Evolutionary conservation across 2,329 filamentous ascomycete genomes (phyloP), one percentile per base, ranked within the genome.

Genomic region (Fusarium illudens): DNA sequence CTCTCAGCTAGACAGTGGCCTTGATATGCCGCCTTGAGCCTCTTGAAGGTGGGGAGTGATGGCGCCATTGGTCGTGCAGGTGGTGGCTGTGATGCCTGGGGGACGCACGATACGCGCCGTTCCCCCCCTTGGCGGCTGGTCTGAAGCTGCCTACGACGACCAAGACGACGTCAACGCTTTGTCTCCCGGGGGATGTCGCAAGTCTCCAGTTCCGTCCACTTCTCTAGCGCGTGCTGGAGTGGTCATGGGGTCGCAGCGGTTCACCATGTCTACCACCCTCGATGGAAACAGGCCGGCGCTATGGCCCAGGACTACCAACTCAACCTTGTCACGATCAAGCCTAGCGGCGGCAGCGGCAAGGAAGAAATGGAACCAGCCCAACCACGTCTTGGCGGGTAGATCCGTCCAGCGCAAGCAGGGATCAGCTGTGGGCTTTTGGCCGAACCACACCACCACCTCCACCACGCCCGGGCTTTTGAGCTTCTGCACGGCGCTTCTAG

Each of bases 371-470:
- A 46, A 51, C 42, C 30, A 33, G 49, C 54, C 71, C 63, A 72
- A 72, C 67, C 69, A 68, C 34, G 42, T 60, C 59, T 65, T 62
- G 68, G 66, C 71, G 71, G 71, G 70, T 73, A 73, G 71, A 73
- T 73, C 71, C 71, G 71, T 57, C 49, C 42, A 67, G 62, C 60
- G 48, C 53, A 64, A 68, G 50, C 61, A 71, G 59, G 68, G 65
- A 64, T 69, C 55, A 51, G 53, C 49, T 63, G 54, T 49, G 17
- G 59, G 39, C 39, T 44, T 52, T 19, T 59, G 34, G 15, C 29
- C 51, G 20, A 52, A 37, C 29, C 42, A 49, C 59, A 32, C 51
- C 44, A 36, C 53, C 48, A 19, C 33, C n/a, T n/a, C n/a, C n/a
- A n/a, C n/a, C 15, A 51, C 46, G 17, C 32, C 44, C 17, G 20